These are phyloP conservation scores for Sechiopsis laciniata DNA, from an alignment of 306 rosid species.

Conservation along the genomic window DNA sequence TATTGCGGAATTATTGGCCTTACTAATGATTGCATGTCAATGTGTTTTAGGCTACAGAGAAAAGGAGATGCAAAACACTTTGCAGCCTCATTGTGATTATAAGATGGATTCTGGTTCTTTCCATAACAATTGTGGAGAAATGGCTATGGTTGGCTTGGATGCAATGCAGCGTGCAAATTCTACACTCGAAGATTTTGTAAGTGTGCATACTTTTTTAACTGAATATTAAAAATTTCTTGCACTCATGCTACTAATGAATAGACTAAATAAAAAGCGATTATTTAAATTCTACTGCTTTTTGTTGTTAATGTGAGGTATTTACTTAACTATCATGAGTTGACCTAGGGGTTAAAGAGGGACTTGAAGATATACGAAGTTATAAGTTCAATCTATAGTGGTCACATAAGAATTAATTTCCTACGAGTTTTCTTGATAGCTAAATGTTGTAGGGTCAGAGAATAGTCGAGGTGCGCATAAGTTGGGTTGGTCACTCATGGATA, in stretches of 20 bases:
- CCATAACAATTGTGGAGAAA: conserved; percentile 33
- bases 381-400: too few relatives aligned
- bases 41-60: conserved; percentile 36
- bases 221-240: not conserved
- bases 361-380: too few relatives aligned
- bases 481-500: too few relatives aligned
- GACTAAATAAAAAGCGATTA: not conserved
- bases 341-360: too few relatives aligned
- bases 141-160: conserved; percentile 55
- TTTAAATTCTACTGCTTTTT: not conserved
- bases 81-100: conserved; percentile 26
- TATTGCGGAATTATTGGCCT: not conserved
- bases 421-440: too few relatives aligned
- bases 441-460: too few relatives aligned
- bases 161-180: conserved; percentile 85
- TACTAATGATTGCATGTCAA: not conserved
- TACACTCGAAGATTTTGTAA: conserved; percentile 93
- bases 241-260: not conserved
- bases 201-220: conserved; percentile 21
- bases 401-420: too few relatives aligned
- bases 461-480: too few relatives aligned
- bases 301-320: not conserved
- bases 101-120: conserved; percentile 23
- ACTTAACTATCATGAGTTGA: too few relatives aligned
- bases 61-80: conserved; percentile 31